Conservation (phyloP, 306 rosid genomes). For the Amphicarpaea edgeworthii region DNA sequence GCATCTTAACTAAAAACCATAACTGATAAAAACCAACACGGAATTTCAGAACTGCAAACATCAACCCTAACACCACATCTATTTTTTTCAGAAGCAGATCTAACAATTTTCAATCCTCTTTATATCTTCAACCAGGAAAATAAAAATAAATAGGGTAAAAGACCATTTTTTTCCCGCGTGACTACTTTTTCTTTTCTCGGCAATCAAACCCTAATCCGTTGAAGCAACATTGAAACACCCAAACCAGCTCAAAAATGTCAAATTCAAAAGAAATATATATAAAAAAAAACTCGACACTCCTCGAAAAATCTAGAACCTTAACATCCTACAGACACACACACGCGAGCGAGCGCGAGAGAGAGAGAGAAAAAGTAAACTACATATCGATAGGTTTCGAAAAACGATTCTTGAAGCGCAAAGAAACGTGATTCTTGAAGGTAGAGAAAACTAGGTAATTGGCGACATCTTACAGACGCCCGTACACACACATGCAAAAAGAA, state of each 20-base stretch:
- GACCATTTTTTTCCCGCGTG: neutral
- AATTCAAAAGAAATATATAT: neutral
- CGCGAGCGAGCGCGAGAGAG: neutral
- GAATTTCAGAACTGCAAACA: neutral
- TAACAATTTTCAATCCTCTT: constrained; percentile 10
- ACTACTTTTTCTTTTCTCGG: neutral
- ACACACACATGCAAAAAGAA: neutral
- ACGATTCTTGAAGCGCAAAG: neutral
- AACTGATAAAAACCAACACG: neutral
- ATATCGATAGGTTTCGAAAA: neutral
- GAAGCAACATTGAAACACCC: constrained; percentile 9
- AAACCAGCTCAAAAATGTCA: constrained; percentile 35
- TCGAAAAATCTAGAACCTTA: constrained; percentile 41
- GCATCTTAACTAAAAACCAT: neutral
- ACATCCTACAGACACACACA: neutral
- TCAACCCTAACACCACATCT: constrained; percentile 1
- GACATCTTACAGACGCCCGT: neutral
- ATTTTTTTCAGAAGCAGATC: constrained; percentile 43
- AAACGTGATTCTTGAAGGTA: constrained; percentile 93
- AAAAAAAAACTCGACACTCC: constrained; percentile 1
- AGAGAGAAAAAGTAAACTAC: neutral
- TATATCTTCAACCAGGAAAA: constrained; percentile 11
- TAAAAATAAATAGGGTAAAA: neutral
- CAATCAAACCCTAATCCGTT: constrained; percentile 47
- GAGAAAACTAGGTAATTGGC: constrained; percentile 78